Evolutionary conservation across 495 filamentous ascomycete species (phyloP).

Genomic region (Lepraria neglecta): DNA sequence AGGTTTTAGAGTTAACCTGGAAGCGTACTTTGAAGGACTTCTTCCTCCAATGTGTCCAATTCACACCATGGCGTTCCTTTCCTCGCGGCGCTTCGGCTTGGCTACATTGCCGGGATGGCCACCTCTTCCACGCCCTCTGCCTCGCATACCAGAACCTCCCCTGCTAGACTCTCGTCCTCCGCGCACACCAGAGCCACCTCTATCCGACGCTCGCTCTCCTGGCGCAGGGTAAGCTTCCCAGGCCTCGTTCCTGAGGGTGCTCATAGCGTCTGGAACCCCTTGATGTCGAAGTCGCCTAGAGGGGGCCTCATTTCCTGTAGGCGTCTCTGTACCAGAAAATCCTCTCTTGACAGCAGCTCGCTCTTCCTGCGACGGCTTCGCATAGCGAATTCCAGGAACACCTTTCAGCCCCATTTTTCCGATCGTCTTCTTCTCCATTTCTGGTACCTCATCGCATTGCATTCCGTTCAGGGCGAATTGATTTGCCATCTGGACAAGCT

Average conservation of each 20-base stretch:
- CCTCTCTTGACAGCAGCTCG: neutral
- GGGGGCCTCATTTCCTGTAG: neutral
- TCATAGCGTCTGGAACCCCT: conserved; percentile 9
- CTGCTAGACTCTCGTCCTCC: neutral
- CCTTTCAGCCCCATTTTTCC: conserved; percentile 47
- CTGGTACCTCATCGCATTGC: conserved; percentile 42
- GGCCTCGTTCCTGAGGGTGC: neutral
- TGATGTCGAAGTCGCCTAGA: conserved; percentile 15
- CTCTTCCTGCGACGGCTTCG: neutral
- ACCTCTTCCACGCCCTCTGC: neutral
- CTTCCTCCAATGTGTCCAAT: neutral
- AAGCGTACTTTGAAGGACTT: neutral
- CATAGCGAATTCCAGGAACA: conserved; percentile 42
- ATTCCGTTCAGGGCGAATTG: conserved; percentile 41
- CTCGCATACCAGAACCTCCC: conserved; percentile 1
- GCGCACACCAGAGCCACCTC: neutral
- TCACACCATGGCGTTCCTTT: neutral
- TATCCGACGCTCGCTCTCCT: neutral
- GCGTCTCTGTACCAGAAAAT: neutral
- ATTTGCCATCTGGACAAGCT: conserved; percentile 43
- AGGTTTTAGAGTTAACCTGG: no score
- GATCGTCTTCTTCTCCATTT: conserved; percentile 42
- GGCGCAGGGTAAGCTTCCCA: neutral
- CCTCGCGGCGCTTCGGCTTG: neutral
- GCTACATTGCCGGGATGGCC: neutral